phyloP scores from a whole-genome alignment of 2,329 filamentous ascomycete genomes.

The Kalmusia sp. region DNA sequence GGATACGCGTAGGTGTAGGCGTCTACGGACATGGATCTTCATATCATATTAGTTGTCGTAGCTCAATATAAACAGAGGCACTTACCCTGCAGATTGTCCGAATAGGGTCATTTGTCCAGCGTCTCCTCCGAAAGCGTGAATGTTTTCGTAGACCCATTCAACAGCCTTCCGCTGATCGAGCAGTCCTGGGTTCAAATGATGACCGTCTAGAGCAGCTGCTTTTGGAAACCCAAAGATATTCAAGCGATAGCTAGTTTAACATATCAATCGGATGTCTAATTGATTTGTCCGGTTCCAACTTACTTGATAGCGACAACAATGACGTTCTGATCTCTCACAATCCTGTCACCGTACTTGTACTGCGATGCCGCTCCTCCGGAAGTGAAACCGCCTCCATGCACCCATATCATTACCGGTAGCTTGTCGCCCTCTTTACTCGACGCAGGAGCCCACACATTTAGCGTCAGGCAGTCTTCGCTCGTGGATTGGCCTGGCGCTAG shows the following conservation, averaged over 20 bases:
- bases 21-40: constrained; percentile 48
- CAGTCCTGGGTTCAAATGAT: constrained; percentile 42
- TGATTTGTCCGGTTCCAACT: constrained; percentile 10
- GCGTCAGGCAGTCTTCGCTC: constrained; percentile 35
- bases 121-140: constrained; percentile 40
- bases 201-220: constrained; percentile 29
- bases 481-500: constrained; percentile 22
- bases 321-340: constrained; percentile 51
- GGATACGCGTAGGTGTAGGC: constrained; percentile 56
- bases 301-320: constrained; percentile 51
- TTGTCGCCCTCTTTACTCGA: constrained; percentile 13
- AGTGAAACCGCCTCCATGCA: constrained; percentile 55
- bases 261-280: neutral
- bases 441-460: constrained; percentile 35
- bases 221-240: constrained; percentile 48
- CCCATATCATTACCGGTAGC: constrained; percentile 55
- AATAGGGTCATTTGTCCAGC: constrained; percentile 44
- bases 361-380: constrained; percentile 53
- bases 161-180: constrained; percentile 46
- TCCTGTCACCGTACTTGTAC: constrained; percentile 54
- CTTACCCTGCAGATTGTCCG: constrained; percentile 41
- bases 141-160: constrained; percentile 49
- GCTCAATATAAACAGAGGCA: neutral
- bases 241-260: constrained; percentile 31
- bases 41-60: constrained; percentile 1